Percentiles rank a stretch among this genome's conserved stretches.
phyloP scores from a whole-genome alignment of 2,329 filamentous ascomycete genomes.

The Chaetomium olivaceum region DNA sequence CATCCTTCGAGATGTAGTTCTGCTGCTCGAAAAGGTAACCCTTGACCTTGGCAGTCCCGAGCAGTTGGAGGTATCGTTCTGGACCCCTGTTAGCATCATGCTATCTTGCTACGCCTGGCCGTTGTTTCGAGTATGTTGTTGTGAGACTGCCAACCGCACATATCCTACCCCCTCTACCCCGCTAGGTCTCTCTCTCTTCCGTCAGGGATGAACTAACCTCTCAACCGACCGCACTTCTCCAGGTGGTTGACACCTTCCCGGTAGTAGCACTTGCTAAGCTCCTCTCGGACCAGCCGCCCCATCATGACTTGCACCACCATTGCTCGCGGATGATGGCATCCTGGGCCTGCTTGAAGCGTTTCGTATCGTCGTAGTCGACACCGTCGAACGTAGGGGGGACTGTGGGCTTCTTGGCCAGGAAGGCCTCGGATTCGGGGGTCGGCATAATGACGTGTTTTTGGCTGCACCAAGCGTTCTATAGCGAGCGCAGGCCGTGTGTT shows the following conservation, averaged over 20 bases:
- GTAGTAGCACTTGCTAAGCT: constrained; percentile 83
- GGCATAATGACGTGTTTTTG: constrained; percentile 58
- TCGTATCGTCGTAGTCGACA: constrained; percentile 82
- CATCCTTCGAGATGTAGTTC: constrained; percentile 66
- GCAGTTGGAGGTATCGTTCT: constrained; percentile 78
- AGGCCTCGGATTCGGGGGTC: constrained; percentile 77
- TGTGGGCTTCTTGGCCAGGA: constrained; percentile 80
- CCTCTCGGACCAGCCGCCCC: constrained; percentile 77
- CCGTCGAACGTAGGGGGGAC: constrained; percentile 83
- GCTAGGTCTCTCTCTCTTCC: not conserved
- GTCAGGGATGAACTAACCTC: constrained; percentile 61
- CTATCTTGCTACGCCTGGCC: not conserved
- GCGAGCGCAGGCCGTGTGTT: constrained; percentile 16
- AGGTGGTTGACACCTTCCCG: constrained; percentile 83
- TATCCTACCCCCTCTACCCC: not conserved
- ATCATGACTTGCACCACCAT: constrained; percentile 90
- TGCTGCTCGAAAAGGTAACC: constrained; percentile 79
- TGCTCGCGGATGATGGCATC: constrained; percentile 82
- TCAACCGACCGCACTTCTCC: constrained; percentile 79
- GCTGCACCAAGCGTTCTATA: constrained; percentile 8
- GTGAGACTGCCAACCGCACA: not conserved
- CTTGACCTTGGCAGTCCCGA: constrained; percentile 74
- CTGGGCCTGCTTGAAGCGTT: constrained; percentile 77
- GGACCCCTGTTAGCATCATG: constrained; percentile 26
- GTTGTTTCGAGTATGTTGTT: too few species aligned